phyloP scores from a whole-genome alignment of 2,329 filamentous ascomycete genomes.

The Fonsecaea pedrosoi region DNA sequence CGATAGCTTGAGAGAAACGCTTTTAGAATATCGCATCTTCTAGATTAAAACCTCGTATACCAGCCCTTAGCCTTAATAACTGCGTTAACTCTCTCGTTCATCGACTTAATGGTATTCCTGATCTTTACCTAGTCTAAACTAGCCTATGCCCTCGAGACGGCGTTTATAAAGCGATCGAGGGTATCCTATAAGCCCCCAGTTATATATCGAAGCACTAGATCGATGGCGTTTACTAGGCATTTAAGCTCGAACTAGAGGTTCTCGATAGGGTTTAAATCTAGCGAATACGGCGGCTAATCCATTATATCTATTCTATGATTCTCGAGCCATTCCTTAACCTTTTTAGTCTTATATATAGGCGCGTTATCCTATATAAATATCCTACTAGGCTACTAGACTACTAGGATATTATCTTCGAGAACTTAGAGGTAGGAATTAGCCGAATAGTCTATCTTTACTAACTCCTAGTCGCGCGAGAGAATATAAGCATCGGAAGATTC shows the following conservation, averaged over 20 bases:
- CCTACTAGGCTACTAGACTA: neutral
- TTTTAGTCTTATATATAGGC: neutral
- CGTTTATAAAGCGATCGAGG: neutral
- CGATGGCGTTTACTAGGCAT: neutral
- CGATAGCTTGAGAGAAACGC: neutral
- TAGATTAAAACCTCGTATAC: neutral
- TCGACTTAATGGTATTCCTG: neutral
- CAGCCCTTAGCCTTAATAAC: neutral
- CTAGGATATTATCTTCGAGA: neutral
- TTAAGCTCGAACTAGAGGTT: slow-evolving; percentile 2
- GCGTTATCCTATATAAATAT: neutral
- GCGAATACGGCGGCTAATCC: neutral
- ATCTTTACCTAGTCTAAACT: neutral
- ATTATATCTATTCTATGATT: neutral
- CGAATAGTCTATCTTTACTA: neutral
- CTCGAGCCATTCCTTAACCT: neutral
- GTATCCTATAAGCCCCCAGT: neutral
- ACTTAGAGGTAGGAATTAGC: neutral
- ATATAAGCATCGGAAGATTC: neutral
- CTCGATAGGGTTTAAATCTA: neutral
- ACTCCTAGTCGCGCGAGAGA: neutral
- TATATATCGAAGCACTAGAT: neutral
- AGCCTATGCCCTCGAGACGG: neutral
- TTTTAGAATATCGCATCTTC: neutral
- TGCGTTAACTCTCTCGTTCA: neutral